Evolutionary conservation across 1,284 basidiomycete species (phyloP).

Genomic region (Phellopilus nigrolimitatus): DNA sequence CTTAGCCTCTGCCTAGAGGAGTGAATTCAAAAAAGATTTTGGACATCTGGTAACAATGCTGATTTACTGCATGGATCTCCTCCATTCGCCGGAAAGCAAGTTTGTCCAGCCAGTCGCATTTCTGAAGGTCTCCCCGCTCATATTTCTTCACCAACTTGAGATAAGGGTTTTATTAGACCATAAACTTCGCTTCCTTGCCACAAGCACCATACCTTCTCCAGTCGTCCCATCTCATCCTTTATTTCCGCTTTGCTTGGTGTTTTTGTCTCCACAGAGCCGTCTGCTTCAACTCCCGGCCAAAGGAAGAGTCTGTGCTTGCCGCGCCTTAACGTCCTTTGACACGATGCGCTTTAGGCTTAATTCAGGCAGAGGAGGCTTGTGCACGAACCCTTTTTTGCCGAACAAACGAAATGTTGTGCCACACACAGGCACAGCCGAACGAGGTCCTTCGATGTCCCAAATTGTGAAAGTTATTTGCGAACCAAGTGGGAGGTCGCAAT

Average conservation of each 20-base stretch:
- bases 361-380: neutral
- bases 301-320: slow-evolving; percentile 88
- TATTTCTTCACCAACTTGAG: slow-evolving; percentile 90
- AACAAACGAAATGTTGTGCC: slow-evolving; percentile 89
- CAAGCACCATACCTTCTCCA: slow-evolving; percentile 72
- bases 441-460: slow-evolving; percentile 86
- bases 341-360: slow-evolving; percentile 12
- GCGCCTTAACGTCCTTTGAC: slow-evolving; percentile 73
- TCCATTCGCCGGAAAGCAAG: slow-evolving; percentile 92
- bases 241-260: slow-evolving; percentile 83
- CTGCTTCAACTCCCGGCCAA: slow-evolving; percentile 81
- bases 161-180: neutral
- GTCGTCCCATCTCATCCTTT: slow-evolving; percentile 88
- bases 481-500: slow-evolving; percentile 84
- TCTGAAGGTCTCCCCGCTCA: slow-evolving; percentile 89
- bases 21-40: slow-evolving; percentile 1
- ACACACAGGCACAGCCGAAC: slow-evolving; percentile 74
- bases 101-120: slow-evolving; percentile 95
- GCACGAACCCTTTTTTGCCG: slow-evolving; percentile 77
- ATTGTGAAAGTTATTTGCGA: slow-evolving; percentile 92
- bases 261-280: slow-evolving; percentile 73
- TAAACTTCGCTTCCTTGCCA: neutral
- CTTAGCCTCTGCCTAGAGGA: slow-evolving; percentile 69
- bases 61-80: slow-evolving; percentile 78
- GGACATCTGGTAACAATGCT: neutral